Conservation (phyloP, 768 basidiomycete genomes). For the Auricularia sp. region DNA sequence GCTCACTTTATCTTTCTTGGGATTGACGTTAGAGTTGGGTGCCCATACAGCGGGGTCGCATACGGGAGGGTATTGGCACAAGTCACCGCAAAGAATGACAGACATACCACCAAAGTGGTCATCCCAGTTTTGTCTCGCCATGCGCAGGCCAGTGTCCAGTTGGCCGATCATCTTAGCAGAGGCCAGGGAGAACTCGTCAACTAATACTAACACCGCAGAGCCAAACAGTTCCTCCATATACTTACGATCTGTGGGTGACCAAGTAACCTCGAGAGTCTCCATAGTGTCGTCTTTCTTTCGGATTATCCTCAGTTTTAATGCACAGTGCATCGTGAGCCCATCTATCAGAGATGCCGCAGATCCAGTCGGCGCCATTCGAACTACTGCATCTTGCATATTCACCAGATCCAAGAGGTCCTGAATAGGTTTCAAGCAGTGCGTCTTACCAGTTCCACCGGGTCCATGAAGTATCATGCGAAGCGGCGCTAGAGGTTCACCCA, state of each 20-base stretch:
- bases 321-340: constrained; percentile 21
- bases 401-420: constrained; percentile 15
- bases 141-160: constrained; percentile 19
- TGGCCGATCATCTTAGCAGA: constrained; percentile 16
- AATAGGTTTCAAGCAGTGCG: constrained; percentile 20
- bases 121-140: constrained; percentile 15
- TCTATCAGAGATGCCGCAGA: constrained; percentile 21
- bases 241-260: constrained; percentile 10
- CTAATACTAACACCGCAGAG: constrained; percentile 16
- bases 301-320: constrained; percentile 14
- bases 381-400: constrained; percentile 13
- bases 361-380: constrained; percentile 22
- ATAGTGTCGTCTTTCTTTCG: constrained; percentile 5
- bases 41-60: constrained; percentile 18
- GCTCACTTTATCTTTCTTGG: neutral
- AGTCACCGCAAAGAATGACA: constrained; percentile 25
- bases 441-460: constrained; percentile 26
- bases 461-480: constrained; percentile 17
- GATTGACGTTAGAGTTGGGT: constrained; percentile 3
- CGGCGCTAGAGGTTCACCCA: neutral
- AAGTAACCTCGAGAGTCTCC: constrained; percentile 10
- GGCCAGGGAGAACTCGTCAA: constrained; percentile 24
- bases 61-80: constrained; percentile 25
- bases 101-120: constrained; percentile 22
- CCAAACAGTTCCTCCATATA: constrained; percentile 17